Percentiles rank a stretch among this genome's conserved stretches.
Evolutionary conservation across 306 rosid species (phyloP).

Genomic region (Castanospermum australe): DNA sequence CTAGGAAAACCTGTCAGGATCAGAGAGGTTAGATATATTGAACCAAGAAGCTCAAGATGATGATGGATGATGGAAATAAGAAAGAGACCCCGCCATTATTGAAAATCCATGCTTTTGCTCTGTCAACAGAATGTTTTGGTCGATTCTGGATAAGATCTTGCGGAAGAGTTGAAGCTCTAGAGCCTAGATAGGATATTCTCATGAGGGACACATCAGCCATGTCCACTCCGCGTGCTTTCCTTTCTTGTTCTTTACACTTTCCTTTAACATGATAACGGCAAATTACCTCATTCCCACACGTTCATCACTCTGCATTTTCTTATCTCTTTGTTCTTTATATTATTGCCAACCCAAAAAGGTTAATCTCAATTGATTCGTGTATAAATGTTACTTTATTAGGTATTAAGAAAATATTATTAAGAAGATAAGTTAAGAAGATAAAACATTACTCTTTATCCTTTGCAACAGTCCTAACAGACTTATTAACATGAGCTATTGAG

Average conservation of each 20-base stretch:
- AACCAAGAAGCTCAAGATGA: not conserved
- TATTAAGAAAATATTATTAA: too few relatives aligned
- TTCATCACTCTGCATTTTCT: not conserved
- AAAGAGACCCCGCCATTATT: conserved; percentile 21
- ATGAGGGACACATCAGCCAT: not conserved
- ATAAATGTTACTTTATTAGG: not conserved
- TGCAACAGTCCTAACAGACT: not conserved
- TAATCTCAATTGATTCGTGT: not conserved
- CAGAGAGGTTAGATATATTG: not conserved
- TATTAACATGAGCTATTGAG: not conserved
- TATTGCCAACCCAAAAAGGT: not conserved
- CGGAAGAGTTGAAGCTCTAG: not conserved
- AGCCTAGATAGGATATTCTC: not conserved
- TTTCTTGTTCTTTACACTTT: conserved; percentile 16
- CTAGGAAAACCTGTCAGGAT: not conserved
- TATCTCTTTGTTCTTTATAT: not conserved
- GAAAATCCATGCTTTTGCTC: not conserved
- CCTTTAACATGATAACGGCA: not conserved
- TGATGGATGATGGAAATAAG: not conserved
- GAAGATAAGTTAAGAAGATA: too few relatives aligned
- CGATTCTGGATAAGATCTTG: conserved; percentile 11
- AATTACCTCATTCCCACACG: not conserved
- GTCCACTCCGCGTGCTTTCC: conserved; percentile 11
- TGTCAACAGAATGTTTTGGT: conserved; percentile 1
- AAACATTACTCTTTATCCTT: too few relatives aligned